Percentiles rank a stretch among this genome's conserved stretches.
These are phyloP conservation scores for Neurospora sp. DNA, from an alignment of 495 filamentous ascomycete species.

Conservation along the genomic window DNA sequence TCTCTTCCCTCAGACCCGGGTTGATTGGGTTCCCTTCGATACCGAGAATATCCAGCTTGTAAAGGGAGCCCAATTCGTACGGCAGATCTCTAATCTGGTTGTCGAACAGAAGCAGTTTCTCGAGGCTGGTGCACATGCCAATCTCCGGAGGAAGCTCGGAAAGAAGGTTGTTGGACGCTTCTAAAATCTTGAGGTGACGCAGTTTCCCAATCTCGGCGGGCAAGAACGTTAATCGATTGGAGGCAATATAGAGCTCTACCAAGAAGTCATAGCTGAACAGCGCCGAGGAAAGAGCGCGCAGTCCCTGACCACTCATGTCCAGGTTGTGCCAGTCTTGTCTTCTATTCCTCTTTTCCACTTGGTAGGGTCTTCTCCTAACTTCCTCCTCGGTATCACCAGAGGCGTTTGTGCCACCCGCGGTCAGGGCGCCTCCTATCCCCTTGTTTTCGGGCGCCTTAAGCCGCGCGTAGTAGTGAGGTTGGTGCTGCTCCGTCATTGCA, in stretches of 20 bases:
- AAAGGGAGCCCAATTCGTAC: conserved; percentile 76
- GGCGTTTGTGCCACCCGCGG: conserved; percentile 23
- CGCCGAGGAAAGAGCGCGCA: conserved; percentile 65
- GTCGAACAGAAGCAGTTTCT: conserved; percentile 72
- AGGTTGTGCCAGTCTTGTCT: conserved; percentile 83
- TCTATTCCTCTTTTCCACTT: conserved; percentile 44
- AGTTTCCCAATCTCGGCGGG: conserved; percentile 72
- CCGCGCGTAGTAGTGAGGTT: conserved; percentile 45
- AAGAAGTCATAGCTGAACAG: conserved; percentile 83
- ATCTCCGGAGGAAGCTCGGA: conserved; percentile 79
- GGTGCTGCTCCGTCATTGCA: conserved; percentile 51
- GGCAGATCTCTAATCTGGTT: conserved; percentile 78
- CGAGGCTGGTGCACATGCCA: conserved; percentile 87
- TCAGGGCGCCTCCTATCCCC: conserved; percentile 41
- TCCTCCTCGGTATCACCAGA: conserved; percentile 55
- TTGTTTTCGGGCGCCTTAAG: conserved; percentile 43
- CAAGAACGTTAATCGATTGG: conserved; percentile 73
- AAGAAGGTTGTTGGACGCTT: conserved; percentile 81
- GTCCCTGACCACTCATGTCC: conserved; percentile 87
- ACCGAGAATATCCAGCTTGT: conserved; percentile 76
- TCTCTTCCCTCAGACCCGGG: conserved; percentile 57
- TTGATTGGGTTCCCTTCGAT: conserved; percentile 86
- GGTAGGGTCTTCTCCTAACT: conserved; percentile 45
- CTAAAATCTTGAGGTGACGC: conserved; percentile 65
- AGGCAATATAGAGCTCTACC: conserved; percentile 79